Base-by-base conservation (phyloP, 345 rosid species). In the Eucalyptus coolabah region DNA sequence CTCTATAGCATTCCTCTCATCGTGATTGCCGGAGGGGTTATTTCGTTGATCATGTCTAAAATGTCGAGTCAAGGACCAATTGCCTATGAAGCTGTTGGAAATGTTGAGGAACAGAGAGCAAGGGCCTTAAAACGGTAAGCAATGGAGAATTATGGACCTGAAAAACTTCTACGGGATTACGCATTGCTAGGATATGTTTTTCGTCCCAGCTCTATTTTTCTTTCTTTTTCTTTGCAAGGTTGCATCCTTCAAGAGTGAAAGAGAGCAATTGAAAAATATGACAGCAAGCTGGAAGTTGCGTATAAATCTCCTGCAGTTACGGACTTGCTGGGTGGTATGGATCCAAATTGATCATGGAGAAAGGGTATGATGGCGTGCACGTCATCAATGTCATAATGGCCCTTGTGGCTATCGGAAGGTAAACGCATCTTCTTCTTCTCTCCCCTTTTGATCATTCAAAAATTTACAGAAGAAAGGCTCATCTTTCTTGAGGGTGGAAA, bases 71-170 rank as follows among this genome's bases (percentile, higher is more conserved):
- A 92, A 32, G 97, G 95, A 50, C 98, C 96, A 89, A 89, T 93
- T 50, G 98, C 99, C 47, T 96, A 96, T 50, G 95, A 98, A 8
- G 96, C 94, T 89, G 99, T 98, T 45, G 99, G 97, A 59, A 93
- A 92, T 89, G 95, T 95, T 3, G 99, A 93, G 6, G 98, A 97
- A 92, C 97, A 96, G 92, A 95, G 95, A 24, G 93, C 72, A 95
- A 98, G 63, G 93, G 94, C 88, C 96, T 97, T 88, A 92, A 97
- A 93, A 97, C 98, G 60, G 99, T 97, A 91, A 91, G 96, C 11
- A 67, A 17, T 8, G 6, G 77, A 67, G 77, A n/a, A 10, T 56
- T 56, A 24, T 56, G 63, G 1, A 56, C 30, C 63, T 56, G 30
- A 5, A 56, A 56, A 56, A 56, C 63, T 56, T 56, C 14, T 56